Percentiles rank a stretch among this genome's conserved stretches.
Conservation (phyloP, 805 yeast genomes). For the Ogataea wickerhamii region DNA sequence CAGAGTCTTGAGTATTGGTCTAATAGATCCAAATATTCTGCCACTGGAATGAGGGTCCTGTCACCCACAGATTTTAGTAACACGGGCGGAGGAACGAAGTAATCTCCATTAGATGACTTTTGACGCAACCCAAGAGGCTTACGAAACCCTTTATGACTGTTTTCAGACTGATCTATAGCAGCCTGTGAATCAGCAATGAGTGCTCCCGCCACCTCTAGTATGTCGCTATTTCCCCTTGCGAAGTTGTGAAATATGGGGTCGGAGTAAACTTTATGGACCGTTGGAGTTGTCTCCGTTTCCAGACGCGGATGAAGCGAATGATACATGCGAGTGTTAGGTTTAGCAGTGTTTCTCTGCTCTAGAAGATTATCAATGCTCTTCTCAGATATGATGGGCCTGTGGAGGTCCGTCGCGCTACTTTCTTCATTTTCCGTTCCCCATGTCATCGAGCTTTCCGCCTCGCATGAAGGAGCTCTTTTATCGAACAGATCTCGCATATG, state of each 20-base stretch:
- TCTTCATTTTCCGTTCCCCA: constrained; percentile 1
- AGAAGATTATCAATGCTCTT: neutral
- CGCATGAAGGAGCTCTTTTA: neutral
- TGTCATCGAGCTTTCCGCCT: constrained; percentile 1
- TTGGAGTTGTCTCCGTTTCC: neutral
- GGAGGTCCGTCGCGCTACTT: neutral
- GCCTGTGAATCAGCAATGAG: constrained; percentile 11
- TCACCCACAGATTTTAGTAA: constrained; percentile 12
- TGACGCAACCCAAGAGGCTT: constrained; percentile 6
- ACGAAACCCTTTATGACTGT: constrained; percentile 11
- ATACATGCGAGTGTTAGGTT: neutral
- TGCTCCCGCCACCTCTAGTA: constrained; percentile 12
- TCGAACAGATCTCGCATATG: constrained; percentile 1
- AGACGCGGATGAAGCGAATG: neutral
- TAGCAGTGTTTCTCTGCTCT: neutral
- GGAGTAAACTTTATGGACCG: neutral
- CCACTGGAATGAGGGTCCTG: constrained; percentile 14
- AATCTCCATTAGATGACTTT: constrained; percentile 7
- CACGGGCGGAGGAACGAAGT: constrained; percentile 17
- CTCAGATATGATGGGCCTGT: neutral
- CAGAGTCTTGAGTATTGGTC: constrained; percentile 13
- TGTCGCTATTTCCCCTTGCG: constrained; percentile 12
- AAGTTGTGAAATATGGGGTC: constrained; percentile 11
- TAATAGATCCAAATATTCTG: constrained; percentile 16
- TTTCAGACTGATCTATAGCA: constrained; percentile 13